Percentiles rank a stretch among this genome's conserved stretches.
These are phyloP conservation scores for Phytophthora citricola DNA, from an alignment of 352 stramenopile genomes.

Conservation along the genomic window DNA sequence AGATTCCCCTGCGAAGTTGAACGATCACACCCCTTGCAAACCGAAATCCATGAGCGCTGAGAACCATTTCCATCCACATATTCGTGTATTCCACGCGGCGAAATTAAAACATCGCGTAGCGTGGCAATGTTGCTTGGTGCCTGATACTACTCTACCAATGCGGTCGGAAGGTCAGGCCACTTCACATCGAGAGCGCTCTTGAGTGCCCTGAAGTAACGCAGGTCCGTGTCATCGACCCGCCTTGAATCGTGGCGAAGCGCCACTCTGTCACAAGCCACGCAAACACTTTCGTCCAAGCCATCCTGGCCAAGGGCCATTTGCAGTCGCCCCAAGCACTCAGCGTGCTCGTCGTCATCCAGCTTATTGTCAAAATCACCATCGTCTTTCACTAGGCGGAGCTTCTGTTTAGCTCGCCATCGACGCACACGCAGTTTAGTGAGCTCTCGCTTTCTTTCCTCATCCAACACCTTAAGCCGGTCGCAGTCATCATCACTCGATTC, in stretches of 20 bases:
- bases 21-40: slow-evolving; percentile 11
- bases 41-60: background rate
- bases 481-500: no score
- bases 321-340: background rate
- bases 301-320: background rate
- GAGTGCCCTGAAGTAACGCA: background rate
- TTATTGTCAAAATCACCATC: background rate
- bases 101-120: background rate
- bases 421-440: background rate
- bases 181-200: background rate
- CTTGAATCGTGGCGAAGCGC: background rate
- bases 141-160: slow-evolving; percentile 6
- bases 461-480: no score
- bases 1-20: slow-evolving; percentile 1
- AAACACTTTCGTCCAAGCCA: slow-evolving; percentile 13
- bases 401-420: background rate
- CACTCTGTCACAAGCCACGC: background rate
- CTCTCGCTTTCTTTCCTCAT: no score
- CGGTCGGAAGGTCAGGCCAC: background rate
- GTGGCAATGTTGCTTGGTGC: background rate
- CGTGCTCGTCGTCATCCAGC: background rate
- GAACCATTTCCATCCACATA: slow-evolving; percentile 3
- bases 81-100: slow-evolving; percentile 5
- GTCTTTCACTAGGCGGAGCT: background rate
- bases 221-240: background rate